Base-by-base conservation (phyloP, 352 stramenopile genomes). In the Pythium sukuiense region DNA sequence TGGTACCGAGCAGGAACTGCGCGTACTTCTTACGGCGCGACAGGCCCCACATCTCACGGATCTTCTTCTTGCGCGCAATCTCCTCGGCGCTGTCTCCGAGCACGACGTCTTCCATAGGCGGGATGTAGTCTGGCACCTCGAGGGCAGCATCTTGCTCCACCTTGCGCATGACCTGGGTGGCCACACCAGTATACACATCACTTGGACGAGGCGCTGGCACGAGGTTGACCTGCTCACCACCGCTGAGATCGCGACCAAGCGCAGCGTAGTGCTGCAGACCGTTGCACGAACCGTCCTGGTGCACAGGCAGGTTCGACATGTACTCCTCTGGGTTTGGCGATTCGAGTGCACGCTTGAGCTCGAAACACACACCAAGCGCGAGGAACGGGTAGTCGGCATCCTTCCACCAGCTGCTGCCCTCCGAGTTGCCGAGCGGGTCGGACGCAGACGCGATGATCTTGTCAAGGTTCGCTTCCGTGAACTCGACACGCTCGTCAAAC, bases 221-320 rank as follows among this genome's bases (percentile, higher is more conserved):
- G 16, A 99, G 79, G 76, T 99, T 99, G 3, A 99, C 98, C 61
- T 97, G 90, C 61, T 92, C 88, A 13, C 95, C 98, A 74, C 98
- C 98, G 7, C 84, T 81, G 4, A 72, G 75, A 72, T 99, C 98
- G 54, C 96, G 88, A 33, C 97, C 98, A 9, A 99, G 85, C 8
- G 97, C 97, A 33, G 98, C 98, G 76, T 99, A 99, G 77, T 99
- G 98, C 83, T 99, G 98, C 48, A 99, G 81, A 1, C 98, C 98
- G 76, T 99, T 99, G 75, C 98, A 99, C 33, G 94, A 99, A 9
- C 97, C 97, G 71, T 99, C 98, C 69, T 98, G 92, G 69, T 99
- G 97, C 46, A 99, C 96, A 1, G 97, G 97, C 26, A 99, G 81
- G 56, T 93, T 95, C 30, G 92, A 99, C 76, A 95, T 80, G 80